Base-by-base conservation (phyloP, 768 basidiomycete species). In the Amanita inopinata region DNA sequence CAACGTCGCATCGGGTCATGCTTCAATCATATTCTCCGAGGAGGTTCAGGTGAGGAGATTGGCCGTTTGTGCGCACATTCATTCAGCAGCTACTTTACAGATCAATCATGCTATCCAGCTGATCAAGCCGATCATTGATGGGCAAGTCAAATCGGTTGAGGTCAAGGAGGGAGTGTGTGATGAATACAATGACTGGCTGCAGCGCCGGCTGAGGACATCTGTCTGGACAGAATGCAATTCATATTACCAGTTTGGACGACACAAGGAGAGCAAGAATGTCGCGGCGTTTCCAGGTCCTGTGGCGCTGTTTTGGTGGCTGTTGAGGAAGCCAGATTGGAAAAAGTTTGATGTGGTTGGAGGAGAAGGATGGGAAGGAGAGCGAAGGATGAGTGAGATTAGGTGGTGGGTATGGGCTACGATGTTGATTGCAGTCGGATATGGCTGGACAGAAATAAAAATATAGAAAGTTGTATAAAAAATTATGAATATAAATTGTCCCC, bases 1-100 rank as follows among this genome's bases (percentile, higher is more conserved):
- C 2, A 81, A 81, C 52, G 67, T 68, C 24, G 70, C 68, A 20
- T 64, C 72, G 5, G 78, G 76, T 10, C 78, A 79, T 49, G 71
- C 70, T 6, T 78, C 78, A 18, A 64, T 74, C 25, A 62, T 80
- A 35, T 78, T 73, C 53, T 64, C 63, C 39, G 65, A 73, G 47
- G 78, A 80, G 54, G 61, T 66, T 5, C 75, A 79, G 68, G 76
- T 73, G 33, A 38, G 60, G 20, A 14, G 45, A 43, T 43, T 19
- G 32, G 31, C 7, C 10, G 19, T 30, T 28, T 23, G 25, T 25
- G 30, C 30, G 33, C 43, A 53, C 38, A 51, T 44, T 24, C 37
- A 15, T 30, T 46, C 46, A 30, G 48, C 38, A 40, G 38, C 43
- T 36, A 35, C 31, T 30, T 11, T 24, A 32, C 49, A 78, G 78